Evolutionary conservation across 768 basidiomycete species (phyloP), one percentile per base, ranked within the genome.

Genomic region (Russula earlei): DNA sequence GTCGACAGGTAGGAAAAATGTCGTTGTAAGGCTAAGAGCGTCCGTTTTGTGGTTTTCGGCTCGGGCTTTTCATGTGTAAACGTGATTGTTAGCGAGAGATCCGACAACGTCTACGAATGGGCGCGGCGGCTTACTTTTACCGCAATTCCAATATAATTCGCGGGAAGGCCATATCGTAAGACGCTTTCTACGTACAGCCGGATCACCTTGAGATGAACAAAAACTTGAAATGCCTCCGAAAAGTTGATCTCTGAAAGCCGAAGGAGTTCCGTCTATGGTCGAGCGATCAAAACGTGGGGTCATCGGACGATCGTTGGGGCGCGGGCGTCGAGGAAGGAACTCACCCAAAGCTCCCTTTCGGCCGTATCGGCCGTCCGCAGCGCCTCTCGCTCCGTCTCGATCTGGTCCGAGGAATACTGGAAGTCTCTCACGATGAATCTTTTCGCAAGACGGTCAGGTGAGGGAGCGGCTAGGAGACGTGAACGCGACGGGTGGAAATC

Each of bases 351-450:
- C 66, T 99, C 95, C 71, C 89, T 91, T 77, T 97, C 96, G 27
- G 92, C 90, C 7, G 79, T 76, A 61, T 85, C 84, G 2, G 92
- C 83, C n/a, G 75, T 75, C 31, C 83, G 80, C 12, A 96, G 72
- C 49, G 95, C 95, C 67, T 88, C 79, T 62, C 77, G 77, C 67
- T 95, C 89, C 69, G 85, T 91, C 57, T 76, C 75, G 27, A 93
- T 73, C 56, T 85, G 84, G 41, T 84, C 84, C 66, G 91, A 87
- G 22, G 93, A 90, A 67, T 79, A 98, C 14, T 79, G 80, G 67
- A 97, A 99, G 62, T 99, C 96, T n/a, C 96, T 83, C 10, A 92
- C 81, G 55, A 93, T 84, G 72, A 92, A 98, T 67, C 94, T 96
- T 53, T n/a, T 3, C 17, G 17, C 34, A 58, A 55, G 55, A 14